Evolutionary conservation across 148 eudicot genomes (phyloP), one percentile per base, ranked within the genome.

Genomic region (Fagopyrum esculentum): DNA sequence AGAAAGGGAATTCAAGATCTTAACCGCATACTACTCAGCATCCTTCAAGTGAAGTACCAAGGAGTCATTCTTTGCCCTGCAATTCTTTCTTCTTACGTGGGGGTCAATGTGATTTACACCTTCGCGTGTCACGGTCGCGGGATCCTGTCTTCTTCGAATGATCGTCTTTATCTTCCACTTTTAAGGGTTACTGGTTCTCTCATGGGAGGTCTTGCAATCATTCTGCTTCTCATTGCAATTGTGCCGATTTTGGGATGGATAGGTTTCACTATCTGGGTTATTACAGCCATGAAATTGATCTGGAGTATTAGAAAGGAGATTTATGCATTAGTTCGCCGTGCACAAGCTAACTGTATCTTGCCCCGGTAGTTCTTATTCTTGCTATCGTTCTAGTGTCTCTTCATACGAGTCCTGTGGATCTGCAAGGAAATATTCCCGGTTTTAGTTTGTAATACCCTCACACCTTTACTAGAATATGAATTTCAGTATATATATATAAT

Each of bases 241-340:
- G 47, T 35, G 17, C 71, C 71, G 2, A 46, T 40, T 66, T 66
- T 66, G 6, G 47, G 71, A 12, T 66, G 71, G 71, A 66, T 66
- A 3, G 46, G 15, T 13, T 66, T 66, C 47, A 9, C 9, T 19
- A 4, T 66, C 71, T 66, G 71, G 71, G 71, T 66, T 66, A 10
- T 40, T n/a, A 0, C 16, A 3, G 13, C 17, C 43, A 19, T 66
- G 45, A 66, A 16, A 43, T 8, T 13, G 19, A 40, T 46, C 10
- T 66, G 47, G 71, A 43, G 71, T 35, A 1, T 40, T 66, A 45
- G 71, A 6, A 46, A 45, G 30, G 2, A 60, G 66, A 26, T 60
- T 26, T 9, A 22, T 9, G 40, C 40, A 26, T 22, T 26, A 2
- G 10, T 60, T 26, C 35, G 15, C 43, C 40, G 22, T 60, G 66